Base-by-base conservation (phyloP, 2,329 filamentous ascomycete species). In the Talaromyces sp. region DNA sequence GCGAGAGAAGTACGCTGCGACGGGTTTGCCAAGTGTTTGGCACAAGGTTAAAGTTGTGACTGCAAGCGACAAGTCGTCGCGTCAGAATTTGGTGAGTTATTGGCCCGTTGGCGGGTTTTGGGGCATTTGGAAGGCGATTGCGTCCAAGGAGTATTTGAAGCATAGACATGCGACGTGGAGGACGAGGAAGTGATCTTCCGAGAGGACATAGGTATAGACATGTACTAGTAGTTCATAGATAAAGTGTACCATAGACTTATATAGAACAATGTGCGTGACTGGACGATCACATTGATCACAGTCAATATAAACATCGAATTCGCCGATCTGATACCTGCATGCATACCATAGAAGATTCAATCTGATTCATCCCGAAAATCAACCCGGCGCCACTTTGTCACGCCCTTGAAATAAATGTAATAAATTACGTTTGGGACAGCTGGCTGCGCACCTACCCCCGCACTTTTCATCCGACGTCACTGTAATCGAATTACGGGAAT, bases 1-100 rank as follows among this genome's bases (percentile, higher is more conserved):
- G 62, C 65, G 76, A 7, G 62, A 63, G 31, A 77, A 73, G 57
- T 77, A 77, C 55, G 61, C 69, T 51, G 75, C 75, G 5, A 61
- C 63, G 7, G 55, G 63, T 5, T 60, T 75, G 28, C 72, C 72
- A 2, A 70, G 62, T 56, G 65, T 73, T 3, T 75, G 70, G 65
- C 69, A 75, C 13, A 75, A 75, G 57, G 72, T 75, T 8, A 60
- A 36, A 17, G 55, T 58, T 31, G 48, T 25, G 5, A 41, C 51
- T 36, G 17, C 33, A 46, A 55, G 11, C 28, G 17, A 60, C 45
- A 48, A 61, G 40, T 40, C 57, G 19, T 19, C 56, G 61, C 41
- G 48, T 60, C 37, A 59, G 56, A 17, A 48, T 63, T 43, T 60
- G 31, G 39, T 28, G 25, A 51, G 50, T 33, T 22, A 45, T 28